Evolutionary conservation across 345 rosid species (phyloP).

Genomic region (Rhodamnia rubescens): DNA sequence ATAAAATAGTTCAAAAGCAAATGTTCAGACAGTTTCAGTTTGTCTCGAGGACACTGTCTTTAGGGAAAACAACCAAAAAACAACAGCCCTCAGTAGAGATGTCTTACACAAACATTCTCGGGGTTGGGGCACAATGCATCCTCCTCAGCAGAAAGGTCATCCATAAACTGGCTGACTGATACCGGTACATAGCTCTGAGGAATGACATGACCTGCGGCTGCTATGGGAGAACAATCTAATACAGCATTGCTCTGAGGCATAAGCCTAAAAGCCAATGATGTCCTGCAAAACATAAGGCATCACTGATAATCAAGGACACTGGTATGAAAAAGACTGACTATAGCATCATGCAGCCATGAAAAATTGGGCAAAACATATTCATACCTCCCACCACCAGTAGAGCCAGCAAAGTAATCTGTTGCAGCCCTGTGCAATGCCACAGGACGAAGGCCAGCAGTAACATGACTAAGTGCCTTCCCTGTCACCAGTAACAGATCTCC

Average conservation of each 20-base stretch:
- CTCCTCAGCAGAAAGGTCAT: slow-evolving; percentile 95
- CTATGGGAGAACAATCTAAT: slow-evolving; percentile 91
- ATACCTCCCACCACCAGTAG: slow-evolving; percentile 68
- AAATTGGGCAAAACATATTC: not conserved
- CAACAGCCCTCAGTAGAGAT: not conserved
- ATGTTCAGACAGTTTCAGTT: not conserved
- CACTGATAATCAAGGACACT: not conserved
- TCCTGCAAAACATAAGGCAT: slow-evolving; percentile 26
- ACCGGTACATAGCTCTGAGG: slow-evolving; percentile 87
- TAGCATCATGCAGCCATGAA: not conserved
- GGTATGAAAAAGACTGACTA: not conserved
- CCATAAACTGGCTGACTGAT: slow-evolving; percentile 98
- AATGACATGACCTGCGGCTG: slow-evolving; percentile 93
- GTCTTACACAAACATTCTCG: slow-evolving; percentile 64
- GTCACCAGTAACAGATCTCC: slow-evolving; percentile 81
- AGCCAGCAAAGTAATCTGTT: slow-evolving; percentile 36
- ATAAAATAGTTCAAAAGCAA: not conserved
- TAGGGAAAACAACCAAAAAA: not conserved
- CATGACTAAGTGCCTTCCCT: slow-evolving; percentile 89
- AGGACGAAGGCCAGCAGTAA: slow-evolving; percentile 94
- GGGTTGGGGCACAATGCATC: slow-evolving; percentile 43
- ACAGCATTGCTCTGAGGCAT: slow-evolving; percentile 95
- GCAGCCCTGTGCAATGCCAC: slow-evolving; percentile 64
- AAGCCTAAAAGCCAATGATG: slow-evolving; percentile 79
- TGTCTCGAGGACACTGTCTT: not conserved